Evolutionary conservation across 2,329 filamentous ascomycete genomes (phyloP), one percentile per base, ranked within the genome.

Genomic region (Emergomyces pasteurianus): DNA sequence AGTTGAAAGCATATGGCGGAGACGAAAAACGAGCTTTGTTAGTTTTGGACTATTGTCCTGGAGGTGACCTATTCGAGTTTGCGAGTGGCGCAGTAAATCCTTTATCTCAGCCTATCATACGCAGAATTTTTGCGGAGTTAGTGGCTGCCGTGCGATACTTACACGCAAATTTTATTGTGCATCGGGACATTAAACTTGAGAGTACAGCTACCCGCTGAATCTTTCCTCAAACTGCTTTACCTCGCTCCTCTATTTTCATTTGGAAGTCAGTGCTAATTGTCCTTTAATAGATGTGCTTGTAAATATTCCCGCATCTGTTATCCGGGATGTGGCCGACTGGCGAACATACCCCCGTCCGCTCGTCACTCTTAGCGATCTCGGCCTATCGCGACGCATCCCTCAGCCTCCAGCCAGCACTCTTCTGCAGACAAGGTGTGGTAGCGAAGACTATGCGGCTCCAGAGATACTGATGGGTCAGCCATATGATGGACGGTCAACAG

Each of bases 141-240:
- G 86, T 97, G 28, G 86, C 84, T 63, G 94, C 92, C 0, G 87
- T 95, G 42, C 83, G 82, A 61, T 96, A 97, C 76, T 79, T 99
- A 56, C 94, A 99, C 74, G 79, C 84, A 59, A 80, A 89, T 68
- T 86, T 84, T 66, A 96, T 99, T 71, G 92, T 97, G 59, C 94
- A 99, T 72, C 86, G 94, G 63, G 94, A 99, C 74, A 95, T 99
- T 75, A 99, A 99, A 77, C 86, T 99, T 62, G 94, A 99, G 80
- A 99, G 89, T 94, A 82, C 55, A 57, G 38, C 40, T 46, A 46
- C 55, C 55, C 40, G 55, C 40, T 46, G 40, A 31, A 26, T 46
- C 28, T 34, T 57, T 46, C 18, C 40, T 60, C 62, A 68, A 46
- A 28, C 23, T 23, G n/a, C 10, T 1, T 42, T 9, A 16, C 38